These are phyloP conservation scores for Lentinula sp. DNA, from an alignment of 768 basidiomycete species.

Conservation along the genomic window DNA sequence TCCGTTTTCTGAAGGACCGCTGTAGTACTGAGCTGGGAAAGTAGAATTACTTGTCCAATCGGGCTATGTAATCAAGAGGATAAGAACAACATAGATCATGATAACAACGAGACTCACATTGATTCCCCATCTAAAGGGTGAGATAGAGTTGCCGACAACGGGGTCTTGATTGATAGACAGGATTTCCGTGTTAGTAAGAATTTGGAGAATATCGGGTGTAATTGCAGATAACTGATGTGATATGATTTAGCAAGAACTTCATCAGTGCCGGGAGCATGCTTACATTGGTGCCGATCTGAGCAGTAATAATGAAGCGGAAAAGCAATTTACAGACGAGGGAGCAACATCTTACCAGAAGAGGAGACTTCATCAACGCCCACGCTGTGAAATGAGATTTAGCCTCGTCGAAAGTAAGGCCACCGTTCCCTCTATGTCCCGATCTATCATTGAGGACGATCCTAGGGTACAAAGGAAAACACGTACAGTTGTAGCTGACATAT, in stretches of 20 bases:
- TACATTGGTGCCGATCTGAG: slow-evolving; percentile 49
- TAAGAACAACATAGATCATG: too few relatives aligned
- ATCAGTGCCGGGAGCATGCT: slow-evolving; percentile 7
- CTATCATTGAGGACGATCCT: background rate
- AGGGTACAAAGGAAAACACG: slow-evolving; percentile 3
- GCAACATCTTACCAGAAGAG: slow-evolving; percentile 30
- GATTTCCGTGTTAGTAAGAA: slow-evolving; percentile 59
- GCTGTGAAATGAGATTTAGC: slow-evolving; percentile 66
- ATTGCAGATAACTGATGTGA: slow-evolving; percentile 40
- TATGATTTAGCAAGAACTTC: too few relatives aligned
- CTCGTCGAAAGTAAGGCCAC: slow-evolving; percentile 54
- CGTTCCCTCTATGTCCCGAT: slow-evolving; percentile 46
- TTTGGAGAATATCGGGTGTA: slow-evolving; percentile 42
- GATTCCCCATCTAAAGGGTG: slow-evolving; percentile 65
- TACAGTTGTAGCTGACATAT: slow-evolving; percentile 48
- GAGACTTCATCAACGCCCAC: slow-evolving; percentile 66
- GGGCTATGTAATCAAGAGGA: slow-evolving; percentile 15
- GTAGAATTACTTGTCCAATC: slow-evolving; percentile 33
- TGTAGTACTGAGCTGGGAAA: slow-evolving; percentile 62
- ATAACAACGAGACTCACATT: slow-evolving; percentile 33
- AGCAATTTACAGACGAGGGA: background rate
- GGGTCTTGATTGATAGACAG: slow-evolving; percentile 67
- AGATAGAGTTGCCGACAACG: slow-evolving; percentile 51
- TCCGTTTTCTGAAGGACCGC: slow-evolving; percentile 52
- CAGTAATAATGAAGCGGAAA: background rate